phyloP scores from a whole-genome alignment of 1,284 basidiomycete species.

The Tetrapyrgos nigripes region DNA sequence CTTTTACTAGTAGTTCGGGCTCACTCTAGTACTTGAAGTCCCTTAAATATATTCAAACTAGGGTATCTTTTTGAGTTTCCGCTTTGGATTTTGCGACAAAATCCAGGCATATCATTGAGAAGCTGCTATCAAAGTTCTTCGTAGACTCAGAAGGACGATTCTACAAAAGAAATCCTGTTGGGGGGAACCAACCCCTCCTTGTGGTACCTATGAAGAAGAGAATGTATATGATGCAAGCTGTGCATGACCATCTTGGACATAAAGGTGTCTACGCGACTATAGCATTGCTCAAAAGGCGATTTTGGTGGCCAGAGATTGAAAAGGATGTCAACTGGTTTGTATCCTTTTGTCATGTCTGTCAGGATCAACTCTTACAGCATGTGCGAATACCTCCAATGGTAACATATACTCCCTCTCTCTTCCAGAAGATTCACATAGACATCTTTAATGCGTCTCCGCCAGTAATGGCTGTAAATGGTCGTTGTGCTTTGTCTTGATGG shows the following conservation, averaged over 20 bases:
- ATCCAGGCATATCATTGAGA: too few relatives aligned
- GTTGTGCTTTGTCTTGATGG: too few relatives aligned
- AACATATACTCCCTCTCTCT: not conserved
- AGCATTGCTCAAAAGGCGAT: not conserved
- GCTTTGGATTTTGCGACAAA: too few relatives aligned
- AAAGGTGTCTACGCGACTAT: not conserved
- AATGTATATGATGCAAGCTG: too few relatives aligned
- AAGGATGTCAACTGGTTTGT: slow-evolving; percentile 1
- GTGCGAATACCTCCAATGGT: not conserved
- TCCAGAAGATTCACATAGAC: slow-evolving; percentile 4
- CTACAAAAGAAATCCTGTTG: not conserved
- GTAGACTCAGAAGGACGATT: not conserved
- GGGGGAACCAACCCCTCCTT: too few relatives aligned
- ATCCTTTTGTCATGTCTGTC: not conserved
- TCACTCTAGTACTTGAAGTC: too few relatives aligned
- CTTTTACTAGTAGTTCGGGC: too few relatives aligned
- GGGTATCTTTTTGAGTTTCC: too few relatives aligned
- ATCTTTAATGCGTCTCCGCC: too few relatives aligned
- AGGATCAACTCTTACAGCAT: not conserved
- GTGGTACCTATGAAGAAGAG: too few relatives aligned
- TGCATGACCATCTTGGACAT: not conserved
- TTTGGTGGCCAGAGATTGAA: slow-evolving; percentile 4
- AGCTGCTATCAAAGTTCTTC: not conserved
- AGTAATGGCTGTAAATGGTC: too few relatives aligned
- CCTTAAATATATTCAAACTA: too few relatives aligned